These are phyloP conservation scores for Babesia ovata DNA, from an alignment of 169 alveolate species.

Conservation along the genomic window DNA sequence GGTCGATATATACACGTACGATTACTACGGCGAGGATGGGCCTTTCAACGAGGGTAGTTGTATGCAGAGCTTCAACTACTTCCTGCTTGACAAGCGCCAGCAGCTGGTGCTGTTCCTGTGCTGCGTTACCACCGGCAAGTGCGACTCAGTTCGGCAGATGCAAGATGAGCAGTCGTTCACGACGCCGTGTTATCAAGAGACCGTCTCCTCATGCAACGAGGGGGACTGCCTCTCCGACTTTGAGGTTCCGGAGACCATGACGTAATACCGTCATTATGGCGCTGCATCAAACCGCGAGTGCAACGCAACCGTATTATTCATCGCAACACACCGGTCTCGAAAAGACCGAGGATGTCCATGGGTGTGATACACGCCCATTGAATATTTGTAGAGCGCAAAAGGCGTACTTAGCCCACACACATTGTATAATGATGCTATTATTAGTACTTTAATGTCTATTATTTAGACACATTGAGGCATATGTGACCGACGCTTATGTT, in stretches of 20 bases:
- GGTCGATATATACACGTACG: conserved; percentile 75
- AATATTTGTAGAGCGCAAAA: background rate
- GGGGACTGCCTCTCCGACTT: conserved; percentile 64
- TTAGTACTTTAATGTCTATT: no score
- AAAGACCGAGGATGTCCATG: background rate
- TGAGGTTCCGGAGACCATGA: conserved; percentile 57
- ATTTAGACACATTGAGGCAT: no score
- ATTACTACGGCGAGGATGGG: conserved; percentile 72
- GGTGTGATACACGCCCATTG: background rate
- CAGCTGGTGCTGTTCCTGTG: conserved; percentile 72
- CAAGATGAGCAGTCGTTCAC: conserved; percentile 41
- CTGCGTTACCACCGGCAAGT: conserved; percentile 71
- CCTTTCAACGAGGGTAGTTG: conserved; percentile 72
- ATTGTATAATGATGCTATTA: no score
- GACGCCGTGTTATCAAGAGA: conserved; percentile 41
- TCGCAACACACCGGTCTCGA: no score
- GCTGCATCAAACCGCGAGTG: no score
- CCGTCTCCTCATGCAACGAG: conserved; percentile 22
- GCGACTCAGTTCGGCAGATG: conserved; percentile 15
- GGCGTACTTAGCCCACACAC: background rate
- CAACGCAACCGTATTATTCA: no score
- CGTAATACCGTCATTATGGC: background rate
- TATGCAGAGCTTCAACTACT: conserved; percentile 75
- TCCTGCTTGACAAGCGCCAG: conserved; percentile 73
- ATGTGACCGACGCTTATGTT: background rate